These are phyloP conservation scores for Beauveria scarabaeidicola DNA, from an alignment of 2,329 filamentous ascomycete species.

Conservation along the genomic window DNA sequence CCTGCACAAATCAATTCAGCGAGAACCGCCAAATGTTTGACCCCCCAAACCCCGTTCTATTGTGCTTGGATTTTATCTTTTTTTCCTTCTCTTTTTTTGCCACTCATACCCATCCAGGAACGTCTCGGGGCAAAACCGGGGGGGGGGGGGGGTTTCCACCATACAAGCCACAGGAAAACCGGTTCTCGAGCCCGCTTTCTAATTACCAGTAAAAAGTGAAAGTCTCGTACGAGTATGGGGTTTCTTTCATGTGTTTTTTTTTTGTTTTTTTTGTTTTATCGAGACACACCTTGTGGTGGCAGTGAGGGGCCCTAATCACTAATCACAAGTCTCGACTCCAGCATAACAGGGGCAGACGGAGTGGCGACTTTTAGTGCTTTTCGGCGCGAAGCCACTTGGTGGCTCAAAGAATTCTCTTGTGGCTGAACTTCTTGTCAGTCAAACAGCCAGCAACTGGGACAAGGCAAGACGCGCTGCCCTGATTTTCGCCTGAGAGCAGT, in stretches of 20 bases:
- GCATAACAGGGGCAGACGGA: background rate
- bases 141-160: background rate
- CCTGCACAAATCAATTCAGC: background rate
- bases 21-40: background rate
- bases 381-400: no score
- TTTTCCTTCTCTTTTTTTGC: background rate
- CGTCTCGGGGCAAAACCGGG: constrained; percentile 5
- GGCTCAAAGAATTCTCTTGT: background rate
- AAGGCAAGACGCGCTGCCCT: no score
- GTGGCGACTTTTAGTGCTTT: background rate
- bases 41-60: background rate
- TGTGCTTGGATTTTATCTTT: background rate
- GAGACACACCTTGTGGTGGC: background rate
- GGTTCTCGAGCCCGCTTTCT: background rate
- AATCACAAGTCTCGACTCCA: background rate
- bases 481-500: no score
- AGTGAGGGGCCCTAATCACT: background rate
- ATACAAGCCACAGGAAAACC: constrained; percentile 6
- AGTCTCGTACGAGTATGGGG: background rate
- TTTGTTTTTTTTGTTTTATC: no score
- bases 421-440: background rate
- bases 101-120: constrained; percentile 4
- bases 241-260: background rate
- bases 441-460: no score
- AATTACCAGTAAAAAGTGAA: background rate